A percentile compares a stretch with the other conserved stretches of the same genome.
Conservation (phyloP, 2,329 filamentous ascomycete species). For the Beauveria asiatica region DNA sequence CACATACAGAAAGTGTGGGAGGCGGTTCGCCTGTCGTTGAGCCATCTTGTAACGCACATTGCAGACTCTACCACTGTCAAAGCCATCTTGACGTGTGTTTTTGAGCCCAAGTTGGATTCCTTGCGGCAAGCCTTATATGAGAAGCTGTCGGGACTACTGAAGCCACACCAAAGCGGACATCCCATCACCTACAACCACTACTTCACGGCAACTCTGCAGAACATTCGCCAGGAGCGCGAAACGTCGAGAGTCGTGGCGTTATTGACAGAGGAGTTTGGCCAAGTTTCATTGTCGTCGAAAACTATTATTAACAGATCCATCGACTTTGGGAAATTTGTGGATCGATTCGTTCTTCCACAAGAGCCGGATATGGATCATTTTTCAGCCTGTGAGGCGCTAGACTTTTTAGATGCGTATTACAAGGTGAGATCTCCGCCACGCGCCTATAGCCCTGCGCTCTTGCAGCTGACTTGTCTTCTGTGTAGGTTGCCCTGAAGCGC, state of each 20-base stretch:
- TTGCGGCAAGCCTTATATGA: conserved; percentile 11
- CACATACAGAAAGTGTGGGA: conserved; percentile 14
- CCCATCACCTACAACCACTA: conserved; percentile 3
- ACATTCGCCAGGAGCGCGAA: background rate
- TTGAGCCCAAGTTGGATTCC: conserved; percentile 15
- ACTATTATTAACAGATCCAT: background rate
- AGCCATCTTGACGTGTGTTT: conserved; percentile 11
- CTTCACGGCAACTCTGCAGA: background rate
- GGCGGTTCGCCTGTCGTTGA: conserved; percentile 9
- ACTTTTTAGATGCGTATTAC: conserved; percentile 33
- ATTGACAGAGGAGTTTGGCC: background rate
- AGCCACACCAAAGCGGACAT: conserved; percentile 2
- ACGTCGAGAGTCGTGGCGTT: background rate
- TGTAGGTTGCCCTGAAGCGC: conserved; percentile 16
- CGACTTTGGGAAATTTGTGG: background rate
- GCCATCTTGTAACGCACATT: conserved; percentile 11
- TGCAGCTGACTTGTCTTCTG: background rate
- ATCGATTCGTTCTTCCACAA: background rate
- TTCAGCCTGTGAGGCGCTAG: conserved; percentile 25
- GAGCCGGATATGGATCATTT: conserved; percentile 21
- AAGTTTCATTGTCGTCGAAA: background rate
- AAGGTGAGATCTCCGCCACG: conserved; percentile 20
- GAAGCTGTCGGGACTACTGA: conserved; percentile 33
- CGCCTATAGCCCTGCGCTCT: background rate
- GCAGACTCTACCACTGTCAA: conserved; percentile 13